phyloP scores from a whole-genome alignment of 768 basidiomycete genomes.

The Tricholoma bakamatsutake region DNA sequence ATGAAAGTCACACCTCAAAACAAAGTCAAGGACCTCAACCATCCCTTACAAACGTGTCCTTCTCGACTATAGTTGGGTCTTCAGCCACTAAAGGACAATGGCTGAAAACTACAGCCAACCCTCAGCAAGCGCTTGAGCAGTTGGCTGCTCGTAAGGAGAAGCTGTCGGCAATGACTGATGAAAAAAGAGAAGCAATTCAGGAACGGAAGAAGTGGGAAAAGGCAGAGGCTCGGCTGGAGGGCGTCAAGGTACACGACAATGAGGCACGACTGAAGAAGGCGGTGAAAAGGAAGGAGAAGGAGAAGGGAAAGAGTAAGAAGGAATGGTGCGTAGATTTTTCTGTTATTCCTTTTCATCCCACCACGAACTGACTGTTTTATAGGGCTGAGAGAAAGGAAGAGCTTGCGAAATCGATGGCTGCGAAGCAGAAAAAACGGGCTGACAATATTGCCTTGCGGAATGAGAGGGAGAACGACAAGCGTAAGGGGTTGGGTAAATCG shows the following conservation, averaged over 20 bases:
- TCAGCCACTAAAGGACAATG: conserved; percentile 46
- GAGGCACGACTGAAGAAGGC: conserved; percentile 86
- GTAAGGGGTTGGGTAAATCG: conserved; percentile 42
- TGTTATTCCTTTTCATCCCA: not conserved
- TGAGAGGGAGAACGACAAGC: conserved; percentile 70
- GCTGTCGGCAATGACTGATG: conserved; percentile 70
- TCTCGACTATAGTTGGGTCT: conserved; percentile 53
- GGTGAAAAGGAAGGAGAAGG: conserved; percentile 87
- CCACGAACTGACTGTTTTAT: conserved; percentile 1
- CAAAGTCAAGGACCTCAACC: conserved; percentile 29
- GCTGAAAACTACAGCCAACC: conserved; percentile 72
- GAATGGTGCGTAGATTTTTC: conserved; percentile 54
- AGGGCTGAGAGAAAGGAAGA: conserved; percentile 90
- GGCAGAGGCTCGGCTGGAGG: conserved; percentile 81
- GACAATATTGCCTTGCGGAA: conserved; percentile 88
- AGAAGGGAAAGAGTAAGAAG: conserved; percentile 78
- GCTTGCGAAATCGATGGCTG: conserved; percentile 65
- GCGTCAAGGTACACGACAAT: conserved; percentile 89
- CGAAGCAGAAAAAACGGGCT: conserved; percentile 82
- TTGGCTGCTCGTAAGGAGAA: conserved; percentile 74
- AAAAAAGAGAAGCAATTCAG: conserved; percentile 73
- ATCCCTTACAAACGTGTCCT: conserved; percentile 60
- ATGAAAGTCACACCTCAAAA: conserved; percentile 28
- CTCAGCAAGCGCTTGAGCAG: conserved; percentile 79
- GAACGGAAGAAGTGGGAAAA: conserved; percentile 89